Conservation (phyloP, 495 filamentous ascomycete genomes). For the Talaromyces wortmannii region DNA sequence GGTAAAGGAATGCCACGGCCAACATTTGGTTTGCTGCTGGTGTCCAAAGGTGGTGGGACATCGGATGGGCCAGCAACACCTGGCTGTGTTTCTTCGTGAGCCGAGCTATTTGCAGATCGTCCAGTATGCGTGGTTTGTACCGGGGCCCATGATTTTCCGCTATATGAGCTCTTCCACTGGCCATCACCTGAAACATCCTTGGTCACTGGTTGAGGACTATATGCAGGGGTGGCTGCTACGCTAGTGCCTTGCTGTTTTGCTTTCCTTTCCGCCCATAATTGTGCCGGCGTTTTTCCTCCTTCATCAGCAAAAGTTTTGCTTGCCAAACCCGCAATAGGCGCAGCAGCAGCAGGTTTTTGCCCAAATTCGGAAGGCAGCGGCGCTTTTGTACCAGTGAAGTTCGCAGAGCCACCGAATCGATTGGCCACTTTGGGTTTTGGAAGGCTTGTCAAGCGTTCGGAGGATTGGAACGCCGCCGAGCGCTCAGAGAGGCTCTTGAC, state of each 20-base stretch:
- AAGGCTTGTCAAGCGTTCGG: conserved; percentile 77
- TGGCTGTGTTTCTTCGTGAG: conserved; percentile 43
- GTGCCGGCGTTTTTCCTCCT: conserved; percentile 92
- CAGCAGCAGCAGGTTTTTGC: conserved; percentile 39
- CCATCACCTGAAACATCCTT: conserved; percentile 62
- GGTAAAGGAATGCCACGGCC: conserved; percentile 62
- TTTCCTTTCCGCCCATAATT: conserved; percentile 96
- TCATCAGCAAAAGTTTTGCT: conserved; percentile 91
- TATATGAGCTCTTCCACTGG: conserved; percentile 86
- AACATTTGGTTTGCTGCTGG: conserved; percentile 52
- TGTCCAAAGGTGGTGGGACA: conserved; percentile 39
- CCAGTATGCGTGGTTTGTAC: conserved; percentile 68
- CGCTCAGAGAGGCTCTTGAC: conserved; percentile 54
- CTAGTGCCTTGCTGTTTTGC: conserved; percentile 58
- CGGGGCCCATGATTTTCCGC: conserved; percentile 80
- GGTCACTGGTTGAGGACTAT: conserved; percentile 38
- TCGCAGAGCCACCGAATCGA: conserved; percentile 63
- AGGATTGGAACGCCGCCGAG: conserved; percentile 56
- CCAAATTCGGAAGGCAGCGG: conserved; percentile 64
- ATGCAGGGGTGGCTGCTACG: conserved; percentile 16
- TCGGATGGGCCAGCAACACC: conserved; percentile 9
- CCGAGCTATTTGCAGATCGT: conserved; percentile 49
- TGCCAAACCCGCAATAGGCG: conserved; percentile 64
- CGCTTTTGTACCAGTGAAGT: conserved; percentile 81
- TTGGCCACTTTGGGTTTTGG: conserved; percentile 94